These are phyloP conservation scores for Excoecaria cochinchinensis DNA, from an alignment of 345 rosid genomes.

Conservation along the genomic window DNA sequence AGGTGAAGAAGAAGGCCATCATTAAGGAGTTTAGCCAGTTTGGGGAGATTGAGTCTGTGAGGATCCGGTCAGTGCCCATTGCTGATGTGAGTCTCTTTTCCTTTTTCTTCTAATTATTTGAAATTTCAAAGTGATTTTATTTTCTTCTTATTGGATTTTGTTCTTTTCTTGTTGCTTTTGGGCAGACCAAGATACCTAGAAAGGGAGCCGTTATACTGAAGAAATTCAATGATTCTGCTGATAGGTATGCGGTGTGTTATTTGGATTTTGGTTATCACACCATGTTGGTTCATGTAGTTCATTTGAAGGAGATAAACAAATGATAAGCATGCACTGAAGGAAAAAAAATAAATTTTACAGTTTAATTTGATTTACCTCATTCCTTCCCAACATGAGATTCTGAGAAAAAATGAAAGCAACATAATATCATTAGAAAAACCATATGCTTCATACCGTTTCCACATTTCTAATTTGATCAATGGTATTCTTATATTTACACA, in stretches of 20 bases:
- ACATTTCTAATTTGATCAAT: background rate
- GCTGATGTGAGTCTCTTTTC: conserved; percentile 58
- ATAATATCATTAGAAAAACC: background rate
- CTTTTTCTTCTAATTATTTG: conserved; percentile 6
- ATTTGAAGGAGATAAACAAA: background rate
- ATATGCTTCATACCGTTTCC: background rate
- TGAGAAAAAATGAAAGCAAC: background rate
- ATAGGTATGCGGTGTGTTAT: conserved; percentile 48
- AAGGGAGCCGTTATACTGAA: conserved; percentile 76
- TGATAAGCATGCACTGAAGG: background rate
- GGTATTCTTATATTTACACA: background rate
- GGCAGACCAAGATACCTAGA: conserved; percentile 79
- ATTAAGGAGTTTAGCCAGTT: conserved; percentile 71
- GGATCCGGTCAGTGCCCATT: conserved; percentile 87
- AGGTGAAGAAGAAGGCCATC: conserved; percentile 70
- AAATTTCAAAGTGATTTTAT: background rate
- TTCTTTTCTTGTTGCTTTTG: conserved; percentile 6
- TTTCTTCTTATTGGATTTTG: background rate
- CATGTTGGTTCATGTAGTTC: background rate
- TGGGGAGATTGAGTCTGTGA: conserved; percentile 84
- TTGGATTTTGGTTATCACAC: background rate
- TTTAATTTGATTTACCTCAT: background rate
- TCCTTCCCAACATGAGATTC: background rate
- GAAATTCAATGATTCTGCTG: conserved; percentile 72
- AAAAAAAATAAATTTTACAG: background rate